Evolutionary conservation across 331 rosid species (phyloP), one percentile per base, ranked within the genome.

Genomic region (Telfairia occidentalis): DNA sequence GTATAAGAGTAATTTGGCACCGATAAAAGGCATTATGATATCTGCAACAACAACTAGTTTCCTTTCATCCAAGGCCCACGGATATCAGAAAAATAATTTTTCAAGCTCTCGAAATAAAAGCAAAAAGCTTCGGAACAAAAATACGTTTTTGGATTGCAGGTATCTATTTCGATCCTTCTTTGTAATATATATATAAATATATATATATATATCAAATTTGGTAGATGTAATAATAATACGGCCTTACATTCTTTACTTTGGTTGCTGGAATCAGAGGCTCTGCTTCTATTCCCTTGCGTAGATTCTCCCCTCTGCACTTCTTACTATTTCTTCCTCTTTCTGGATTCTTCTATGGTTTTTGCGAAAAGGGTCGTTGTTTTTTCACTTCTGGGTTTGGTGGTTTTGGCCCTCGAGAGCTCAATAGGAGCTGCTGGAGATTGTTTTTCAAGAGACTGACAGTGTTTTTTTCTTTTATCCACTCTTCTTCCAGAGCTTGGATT

Each of bases 21-120:
- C 9, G 19, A 59, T 13, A 55, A 55, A 55, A 23, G 77, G 57
- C 67, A 26, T 78, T 46, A 74, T 86, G 82, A 79, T 71, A 85
- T 75, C 88, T 83, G 84, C 87, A 75, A 81, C 80, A 58, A 82
- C 81, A 74, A 73, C 86, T 29, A 73, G 73, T 70, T 77, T 59
- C 12, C 16, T 58, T 61, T 82, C 85, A 80, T 76, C 78, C 48
- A 82, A 76, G 73, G 83, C 28, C 61, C 69, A 80, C 79, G 75
- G 35, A 42, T 43, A 53, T 74, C 29, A 69, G 19, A 23, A 19
- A 60, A 40, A 18, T 60, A 9, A 70, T 30, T 65, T 26, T 60
- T 16, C 12, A 40, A 15, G 15, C 60, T 65, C 42, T 74, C 19
- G 40, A 30, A 77, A 42, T 40, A 73, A 81, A 79, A 72, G 67